Conservation (phyloP, 1,284 basidiomycete species). For the Tylopilus sp. region DNA sequence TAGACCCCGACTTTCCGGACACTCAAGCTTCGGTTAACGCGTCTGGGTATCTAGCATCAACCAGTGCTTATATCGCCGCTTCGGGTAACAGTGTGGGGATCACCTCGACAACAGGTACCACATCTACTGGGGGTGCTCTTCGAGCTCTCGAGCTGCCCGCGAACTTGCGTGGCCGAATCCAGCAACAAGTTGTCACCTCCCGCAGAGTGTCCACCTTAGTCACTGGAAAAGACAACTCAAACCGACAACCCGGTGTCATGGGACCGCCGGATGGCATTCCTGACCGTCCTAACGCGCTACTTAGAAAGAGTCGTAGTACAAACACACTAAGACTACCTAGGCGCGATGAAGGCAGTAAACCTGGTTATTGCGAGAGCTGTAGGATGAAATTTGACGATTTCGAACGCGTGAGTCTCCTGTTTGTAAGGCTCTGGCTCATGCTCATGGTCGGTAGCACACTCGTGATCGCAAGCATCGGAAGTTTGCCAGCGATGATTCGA, state of each 20-base stretch:
- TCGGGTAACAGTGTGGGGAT: conserved; percentile 94
- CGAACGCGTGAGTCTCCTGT: conserved; percentile 53
- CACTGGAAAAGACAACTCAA: conserved; percentile 26
- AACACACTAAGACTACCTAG: conserved; percentile 69
- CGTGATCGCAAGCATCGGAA: conserved; percentile 73
- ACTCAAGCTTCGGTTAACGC: conserved; percentile 54
- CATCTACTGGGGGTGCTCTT: conserved; percentile 60
- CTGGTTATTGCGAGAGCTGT: conserved; percentile 98
- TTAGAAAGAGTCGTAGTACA: conserved; percentile 73
- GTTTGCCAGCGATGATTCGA: conserved; percentile 76
- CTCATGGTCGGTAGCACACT: conserved; percentile 60
- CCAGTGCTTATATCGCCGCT: conserved; percentile 70
- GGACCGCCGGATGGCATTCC: conserved; percentile 61
- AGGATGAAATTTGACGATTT: conserved; percentile 89
- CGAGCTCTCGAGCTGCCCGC: conserved; percentile 47
- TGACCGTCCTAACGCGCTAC: conserved; percentile 42
- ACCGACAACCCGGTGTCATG: conserved; percentile 48
- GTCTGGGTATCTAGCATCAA: conserved; percentile 63
- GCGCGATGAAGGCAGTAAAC: conserved; percentile 81
- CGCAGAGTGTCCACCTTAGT: conserved; percentile 42
- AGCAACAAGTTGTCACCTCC: conserved; percentile 61
- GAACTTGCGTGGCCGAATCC: conserved; percentile 51
- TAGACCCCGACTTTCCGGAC: conserved; percentile 47
- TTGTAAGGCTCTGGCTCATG: neutral
- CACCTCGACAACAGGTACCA: conserved; percentile 80